Evolutionary conservation across 805 yeast genomes (phyloP), one percentile per base, ranked within the genome.

Genomic region (Danielia reshetovae): DNA sequence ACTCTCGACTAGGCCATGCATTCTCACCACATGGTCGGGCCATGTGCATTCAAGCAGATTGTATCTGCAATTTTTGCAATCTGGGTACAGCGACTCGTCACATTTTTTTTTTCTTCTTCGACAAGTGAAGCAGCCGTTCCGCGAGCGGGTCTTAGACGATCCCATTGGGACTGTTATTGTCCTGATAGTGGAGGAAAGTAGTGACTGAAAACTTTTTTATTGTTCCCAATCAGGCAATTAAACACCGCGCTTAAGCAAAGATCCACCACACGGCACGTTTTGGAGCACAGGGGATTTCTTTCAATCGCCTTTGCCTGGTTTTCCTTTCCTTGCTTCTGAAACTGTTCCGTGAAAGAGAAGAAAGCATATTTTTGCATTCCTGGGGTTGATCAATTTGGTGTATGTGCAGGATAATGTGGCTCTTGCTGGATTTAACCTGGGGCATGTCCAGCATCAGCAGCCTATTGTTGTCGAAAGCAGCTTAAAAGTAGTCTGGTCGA

Each of bases 91-190:
- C 11, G 42, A 35, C 46, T 74, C 75, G 48, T 77, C 81, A 54
- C 85, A 78, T 57, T 77, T 78, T 57, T 79, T 69, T 57, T 78
- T 79, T 43, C 83, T 69, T 44, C 73, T 69, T 32, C 84, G 68
- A 49, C 85, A 79, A 28, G 79, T 76, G 37, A 75, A 62, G 49
- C 48, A 43, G 25, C 48, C 48, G 16, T 35, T 38, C 16, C 31
- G 26, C 4, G 42, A 41, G 33, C 45, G 26, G 4, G 33, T 31
- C 16, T 29, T 38, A 34, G 22, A 19, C 22, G 22, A 7, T 19
- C 22, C 22, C 22, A 19, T 19, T 19, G 22, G 22, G 9, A 19
- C 22, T 9, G 9, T n/a, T n/a, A n/a, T n/a, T n/a, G n/a, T n/a
- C n/a, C n/a, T n/a, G n/a, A n/a, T n/a, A n/a, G 9, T 19, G 22